Base-by-base conservation (phyloP, 768 basidiomycete genomes). In the Agaricus sinodeliciosus region DNA sequence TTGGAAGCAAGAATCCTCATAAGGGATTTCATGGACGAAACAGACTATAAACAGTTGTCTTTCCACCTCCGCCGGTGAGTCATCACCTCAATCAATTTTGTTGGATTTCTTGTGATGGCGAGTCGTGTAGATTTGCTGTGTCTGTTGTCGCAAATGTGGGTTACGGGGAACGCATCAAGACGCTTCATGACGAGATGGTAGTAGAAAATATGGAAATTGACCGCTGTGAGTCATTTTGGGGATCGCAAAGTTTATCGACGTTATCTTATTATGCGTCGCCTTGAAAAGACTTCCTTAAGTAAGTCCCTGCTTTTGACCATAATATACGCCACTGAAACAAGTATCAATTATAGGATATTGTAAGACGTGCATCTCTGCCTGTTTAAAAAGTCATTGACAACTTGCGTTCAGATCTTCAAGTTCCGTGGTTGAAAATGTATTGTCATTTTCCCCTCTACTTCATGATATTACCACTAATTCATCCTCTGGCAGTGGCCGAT, bases 111-210 rank as follows among this genome's bases (percentile, higher is more conserved):
- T 22, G 22, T 37, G 19, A 36, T 6, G 0, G 4, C 18, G 22
- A 19, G 19, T 3, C 4, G 9, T 19, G 12, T 25, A 65, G 64
- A 26, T 63, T 60, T 31, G 58, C 62, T 4, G 49, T 60, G 18
- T 65, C 64, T 2, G 51, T 63, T 9, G 62, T 59, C 12, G 58
- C 58, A 22, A 57, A 55, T 28, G 57, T 63, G 9, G 58, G 58
- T n/a, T 63, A 65, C 47, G 64, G 64, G 16, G 54, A 60, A 22
- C 54, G 64, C 11, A 58, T 63, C 18, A 55, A 55, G 22, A 57
- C 58, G 3, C 51, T 65, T 18, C 55, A 60, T 19, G 62, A 65
- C 28, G 51, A 57, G 4, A 43, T 63, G 16, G 63, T 63, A 3
- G 36, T 59, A 3, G 57, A 55, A 7, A 60, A 63, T 46, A 50